These are phyloP conservation scores for Metschnikowia noctiluminum DNA, from an alignment of 805 yeast species.

Conservation along the genomic window DNA sequence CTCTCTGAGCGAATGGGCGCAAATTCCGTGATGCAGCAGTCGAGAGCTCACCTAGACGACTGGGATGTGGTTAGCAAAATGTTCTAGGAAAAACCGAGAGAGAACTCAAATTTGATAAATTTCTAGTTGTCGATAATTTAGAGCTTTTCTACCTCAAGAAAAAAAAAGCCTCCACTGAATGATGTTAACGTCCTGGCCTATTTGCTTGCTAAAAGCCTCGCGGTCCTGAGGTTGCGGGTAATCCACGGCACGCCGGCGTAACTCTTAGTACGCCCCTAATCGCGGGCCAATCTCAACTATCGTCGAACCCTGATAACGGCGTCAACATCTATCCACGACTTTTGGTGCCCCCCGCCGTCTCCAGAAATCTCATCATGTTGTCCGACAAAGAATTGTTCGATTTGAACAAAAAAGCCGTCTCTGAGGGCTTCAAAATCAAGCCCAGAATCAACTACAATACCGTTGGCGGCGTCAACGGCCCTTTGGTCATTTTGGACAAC, in stretches of 20 bases:
- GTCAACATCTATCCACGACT: background rate
- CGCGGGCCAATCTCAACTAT: constrained; percentile 14
- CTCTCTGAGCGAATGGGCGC: background rate
- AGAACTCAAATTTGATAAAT: too few relatives aligned
- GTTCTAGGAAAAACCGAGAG: constrained; percentile 7
- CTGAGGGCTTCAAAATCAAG: constrained; percentile 84
- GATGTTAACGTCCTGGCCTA: too few relatives aligned
- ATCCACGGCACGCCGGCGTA: constrained; percentile 1
- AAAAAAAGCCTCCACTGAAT: too few relatives aligned
- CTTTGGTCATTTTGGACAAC: constrained; percentile 69
- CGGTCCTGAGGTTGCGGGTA: background rate
- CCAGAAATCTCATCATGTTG: constrained; percentile 23
- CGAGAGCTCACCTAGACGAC: constrained; percentile 27
- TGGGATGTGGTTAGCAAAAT: constrained; percentile 37
- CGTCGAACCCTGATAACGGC: constrained; percentile 19
- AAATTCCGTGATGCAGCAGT: constrained; percentile 21
- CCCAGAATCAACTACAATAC: constrained; percentile 94
- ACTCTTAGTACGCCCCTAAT: background rate
- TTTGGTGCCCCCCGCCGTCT: background rate
- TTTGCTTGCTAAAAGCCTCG: too few relatives aligned
- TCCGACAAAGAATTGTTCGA: constrained; percentile 52
- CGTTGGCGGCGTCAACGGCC: constrained; percentile 98
- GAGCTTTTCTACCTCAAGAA: too few relatives aligned
- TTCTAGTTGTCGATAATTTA: too few relatives aligned
- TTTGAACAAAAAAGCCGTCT: constrained; percentile 86